These are phyloP conservation scores for Tritrichomonas musculus DNA, from an alignment of 208 protist genomes.

Conservation along the genomic window DNA sequence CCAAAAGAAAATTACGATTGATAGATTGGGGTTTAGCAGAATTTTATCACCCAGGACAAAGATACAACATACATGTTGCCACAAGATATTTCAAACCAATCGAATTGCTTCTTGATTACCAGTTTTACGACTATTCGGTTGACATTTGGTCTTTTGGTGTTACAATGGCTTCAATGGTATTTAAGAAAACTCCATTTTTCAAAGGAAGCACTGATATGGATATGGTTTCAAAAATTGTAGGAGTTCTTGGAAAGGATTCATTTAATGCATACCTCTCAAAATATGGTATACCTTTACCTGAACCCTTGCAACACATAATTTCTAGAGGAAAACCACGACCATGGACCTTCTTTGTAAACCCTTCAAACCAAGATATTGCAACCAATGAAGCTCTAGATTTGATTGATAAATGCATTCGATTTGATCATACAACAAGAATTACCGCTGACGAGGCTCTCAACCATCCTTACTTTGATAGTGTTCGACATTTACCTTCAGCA, in stretches of 20 bases:
- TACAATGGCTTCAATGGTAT: slow-evolving; percentile 39
- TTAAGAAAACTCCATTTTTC: slow-evolving; percentile 46
- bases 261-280: neutral
- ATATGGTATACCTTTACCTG: neutral
- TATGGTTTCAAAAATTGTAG: neutral
- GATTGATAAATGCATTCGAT: slow-evolving; percentile 30
- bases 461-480: slow-evolving; percentile 34
- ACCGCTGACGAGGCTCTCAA: neutral
- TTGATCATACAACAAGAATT: slow-evolving; percentile 27
- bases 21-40: slow-evolving; percentile 47
- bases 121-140: slow-evolving; percentile 44
- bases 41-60: slow-evolving; percentile 41
- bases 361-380: neutral
- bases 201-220: slow-evolving; percentile 37
- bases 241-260: neutral
- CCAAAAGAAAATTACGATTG: neutral
- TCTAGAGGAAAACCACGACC: neutral
- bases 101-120: slow-evolving; percentile 42
- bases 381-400: slow-evolving; percentile 34
- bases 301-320: neutral
- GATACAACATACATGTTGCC: slow-evolving; percentile 46
- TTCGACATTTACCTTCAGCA: no score
- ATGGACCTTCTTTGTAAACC: neutral
- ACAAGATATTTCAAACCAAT: slow-evolving; percentile 39
- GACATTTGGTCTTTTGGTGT: slow-evolving; percentile 45